Base-by-base conservation (phyloP, 2,329 filamentous ascomycete species). In the Xylariaceae sp. region DNA sequence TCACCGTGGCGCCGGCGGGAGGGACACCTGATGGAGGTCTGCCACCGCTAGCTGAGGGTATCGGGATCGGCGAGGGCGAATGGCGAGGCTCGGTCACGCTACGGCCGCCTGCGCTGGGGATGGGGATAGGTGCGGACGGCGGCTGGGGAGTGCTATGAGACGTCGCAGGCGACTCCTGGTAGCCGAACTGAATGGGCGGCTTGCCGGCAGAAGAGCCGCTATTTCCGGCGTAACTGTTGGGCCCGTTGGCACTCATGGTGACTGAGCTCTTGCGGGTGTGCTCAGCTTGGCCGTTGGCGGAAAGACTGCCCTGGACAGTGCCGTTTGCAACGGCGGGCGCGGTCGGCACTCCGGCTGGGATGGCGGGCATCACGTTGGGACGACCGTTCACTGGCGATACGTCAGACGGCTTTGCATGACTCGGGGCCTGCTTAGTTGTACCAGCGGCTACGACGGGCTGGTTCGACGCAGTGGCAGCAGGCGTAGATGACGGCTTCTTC, bases 61-160 rank as follows among this genome's bases (percentile, higher is more conserved):
- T 86, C 21, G 92, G 90, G 53, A 97, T 97, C 4, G 92, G 92
- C 29, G 87, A 90, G 3, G 92, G 92, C 31, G 90, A 96, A 52
- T 85, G 83, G 34, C 85, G 81, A 5, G 92, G 92, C 31, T 89
- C 94, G 33, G 81, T 81, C 36, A 90, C 76, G 54, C 85, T 79
- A 46, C 84, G 83, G 58, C 85, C 81, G 69, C 74, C 56, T 63
- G 34, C 23, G 31, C 73, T 63, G 57, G 79, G 80, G 64, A 78
- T 87, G 63, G 69, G 71, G 51, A 76, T 82, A 43, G 73, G 76
- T 26, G 70, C 73, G 49, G 76, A 67, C 50, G 64, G 64, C 48
- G 66, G 63, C 54, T 82, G 76, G 11, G 84, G 82, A 34, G 74
- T 78, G 67, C 78, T 85, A 63, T 84, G 77, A 12, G 77, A 71